Evolutionary conservation across 441 rosid genomes (phyloP).

Genomic region (Hypseocharis bilobata): DNA sequence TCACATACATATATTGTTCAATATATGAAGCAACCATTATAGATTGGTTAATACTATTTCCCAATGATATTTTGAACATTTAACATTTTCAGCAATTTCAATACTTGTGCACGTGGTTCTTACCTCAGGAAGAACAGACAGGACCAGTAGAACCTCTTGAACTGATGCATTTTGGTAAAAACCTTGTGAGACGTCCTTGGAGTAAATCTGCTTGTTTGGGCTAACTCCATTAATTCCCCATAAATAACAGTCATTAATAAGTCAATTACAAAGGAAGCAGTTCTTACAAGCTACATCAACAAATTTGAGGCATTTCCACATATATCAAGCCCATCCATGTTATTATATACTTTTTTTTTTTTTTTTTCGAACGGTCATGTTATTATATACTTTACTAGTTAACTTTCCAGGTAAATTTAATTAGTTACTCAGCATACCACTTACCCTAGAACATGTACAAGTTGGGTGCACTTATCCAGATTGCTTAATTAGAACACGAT

Average conservation of each 20-base stretch:
- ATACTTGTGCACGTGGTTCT: slow-evolving; percentile 1
- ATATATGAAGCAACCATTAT: neutral
- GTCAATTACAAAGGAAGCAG: slow-evolving; percentile 4
- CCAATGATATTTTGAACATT: neutral
- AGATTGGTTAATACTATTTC: neutral
- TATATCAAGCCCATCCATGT: neutral
- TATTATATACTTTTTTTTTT: too few relatives aligned
- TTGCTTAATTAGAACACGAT: neutral
- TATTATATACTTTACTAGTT: neutral
- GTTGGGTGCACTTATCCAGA: neutral
- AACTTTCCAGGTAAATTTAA: neutral
- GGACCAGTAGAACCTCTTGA: slow-evolving; percentile 54
- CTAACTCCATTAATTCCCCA: slow-evolving; percentile 37
- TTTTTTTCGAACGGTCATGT: too few relatives aligned
- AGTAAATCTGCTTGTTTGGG: slow-evolving; percentile 22
- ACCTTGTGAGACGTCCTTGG: slow-evolving; percentile 33
- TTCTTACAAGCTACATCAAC: neutral
- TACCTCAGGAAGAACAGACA: slow-evolving; percentile 75
- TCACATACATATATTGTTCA: too few relatives aligned
- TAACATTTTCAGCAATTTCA: neutral
- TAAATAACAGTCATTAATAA: slow-evolving; percentile 15
- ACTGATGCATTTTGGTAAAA: slow-evolving; percentile 47
- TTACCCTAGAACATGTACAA: neutral
- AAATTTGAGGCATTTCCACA: neutral
- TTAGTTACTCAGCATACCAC: neutral